These are phyloP conservation scores for Suillus occidentalis DNA, from an alignment of 768 basidiomycete genomes.

Conservation along the genomic window DNA sequence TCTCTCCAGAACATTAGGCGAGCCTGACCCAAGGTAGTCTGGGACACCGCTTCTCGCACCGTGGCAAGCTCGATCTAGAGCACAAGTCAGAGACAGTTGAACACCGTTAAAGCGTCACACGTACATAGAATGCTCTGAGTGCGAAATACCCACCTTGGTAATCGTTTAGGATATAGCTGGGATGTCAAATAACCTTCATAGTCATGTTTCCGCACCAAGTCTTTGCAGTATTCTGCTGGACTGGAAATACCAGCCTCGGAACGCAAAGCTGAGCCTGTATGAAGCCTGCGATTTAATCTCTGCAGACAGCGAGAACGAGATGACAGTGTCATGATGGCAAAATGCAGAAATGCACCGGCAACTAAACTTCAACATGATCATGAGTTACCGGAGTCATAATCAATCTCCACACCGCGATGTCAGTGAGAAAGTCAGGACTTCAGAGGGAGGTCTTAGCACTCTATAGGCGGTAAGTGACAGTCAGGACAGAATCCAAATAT, in stretches of 20 bases:
- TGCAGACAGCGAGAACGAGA: slow-evolving; percentile 13
- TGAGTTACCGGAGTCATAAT: slow-evolving; percentile 1
- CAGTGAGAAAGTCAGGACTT: slow-evolving; percentile 43
- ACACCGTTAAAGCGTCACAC: slow-evolving; percentile 28
- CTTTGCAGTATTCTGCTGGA: slow-evolving; percentile 64
- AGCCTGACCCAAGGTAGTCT: slow-evolving; percentile 74
- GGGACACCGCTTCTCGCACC: slow-evolving; percentile 75
- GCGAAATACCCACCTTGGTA: slow-evolving; percentile 73
- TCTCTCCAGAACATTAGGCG: slow-evolving; percentile 89
- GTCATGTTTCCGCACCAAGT: slow-evolving; percentile 75
- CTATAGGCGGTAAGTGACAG: slow-evolving; percentile 49
- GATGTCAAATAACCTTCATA: slow-evolving; percentile 76
- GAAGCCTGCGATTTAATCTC: slow-evolving; percentile 15
- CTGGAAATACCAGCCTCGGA: slow-evolving; percentile 30
- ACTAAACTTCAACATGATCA: neutral
- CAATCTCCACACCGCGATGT: slow-evolving; percentile 20
- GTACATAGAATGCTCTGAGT: slow-evolving; percentile 79
- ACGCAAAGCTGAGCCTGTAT: slow-evolving; percentile 9
- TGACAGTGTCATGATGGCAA: slow-evolving; percentile 4
- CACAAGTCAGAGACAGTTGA: slow-evolving; percentile 11
- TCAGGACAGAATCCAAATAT: slow-evolving; percentile 9
- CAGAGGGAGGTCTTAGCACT: slow-evolving; percentile 53
- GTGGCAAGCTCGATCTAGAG: slow-evolving; percentile 74
- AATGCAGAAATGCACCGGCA: slow-evolving; percentile 3
- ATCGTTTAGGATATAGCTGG: slow-evolving; percentile 67